A percentile compares a stretch with the other conserved stretches of the same genome.
Conservation (phyloP, 495 filamentous ascomycete genomes). For the Neurospora sp. region DNA sequence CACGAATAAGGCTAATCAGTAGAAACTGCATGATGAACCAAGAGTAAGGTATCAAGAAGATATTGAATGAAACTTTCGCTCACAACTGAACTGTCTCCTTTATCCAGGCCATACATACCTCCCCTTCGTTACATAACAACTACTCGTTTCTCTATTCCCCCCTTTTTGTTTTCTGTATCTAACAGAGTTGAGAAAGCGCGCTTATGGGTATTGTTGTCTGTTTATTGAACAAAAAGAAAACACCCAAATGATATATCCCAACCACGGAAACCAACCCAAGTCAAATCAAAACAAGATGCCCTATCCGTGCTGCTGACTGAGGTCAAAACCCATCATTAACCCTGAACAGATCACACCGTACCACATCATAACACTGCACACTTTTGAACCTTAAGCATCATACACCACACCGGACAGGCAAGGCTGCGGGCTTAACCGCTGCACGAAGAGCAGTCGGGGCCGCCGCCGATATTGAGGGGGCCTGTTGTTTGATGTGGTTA, state of each 20-base stretch:
- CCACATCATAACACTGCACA: background rate
- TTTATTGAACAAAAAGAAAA: background rate
- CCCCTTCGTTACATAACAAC: background rate
- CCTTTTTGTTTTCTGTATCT: background rate
- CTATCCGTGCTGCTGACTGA: background rate
- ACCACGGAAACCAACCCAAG: background rate
- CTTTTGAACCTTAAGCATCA: background rate
- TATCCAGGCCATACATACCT: background rate
- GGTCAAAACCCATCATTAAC: background rate
- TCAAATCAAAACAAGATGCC: background rate
- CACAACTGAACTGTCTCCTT: background rate
- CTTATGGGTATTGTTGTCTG: background rate
- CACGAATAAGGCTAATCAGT: background rate
- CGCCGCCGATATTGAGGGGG: too few relatives aligned
- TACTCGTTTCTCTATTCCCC: background rate
- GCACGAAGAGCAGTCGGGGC: too few relatives aligned
- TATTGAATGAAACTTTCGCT: background rate
- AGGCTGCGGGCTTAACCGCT: conserved; percentile 45
- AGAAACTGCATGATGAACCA: background rate
- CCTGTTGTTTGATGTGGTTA: conserved; percentile 24
- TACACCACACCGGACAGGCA: background rate
- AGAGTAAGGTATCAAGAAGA: background rate
- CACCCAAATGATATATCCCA: background rate
- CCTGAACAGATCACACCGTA: background rate
- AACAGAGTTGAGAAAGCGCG: background rate